Percentiles rank a stretch among this genome's conserved stretches.
Conservation (phyloP, 768 basidiomycete genomes). For the Strobilomyces confusus region DNA sequence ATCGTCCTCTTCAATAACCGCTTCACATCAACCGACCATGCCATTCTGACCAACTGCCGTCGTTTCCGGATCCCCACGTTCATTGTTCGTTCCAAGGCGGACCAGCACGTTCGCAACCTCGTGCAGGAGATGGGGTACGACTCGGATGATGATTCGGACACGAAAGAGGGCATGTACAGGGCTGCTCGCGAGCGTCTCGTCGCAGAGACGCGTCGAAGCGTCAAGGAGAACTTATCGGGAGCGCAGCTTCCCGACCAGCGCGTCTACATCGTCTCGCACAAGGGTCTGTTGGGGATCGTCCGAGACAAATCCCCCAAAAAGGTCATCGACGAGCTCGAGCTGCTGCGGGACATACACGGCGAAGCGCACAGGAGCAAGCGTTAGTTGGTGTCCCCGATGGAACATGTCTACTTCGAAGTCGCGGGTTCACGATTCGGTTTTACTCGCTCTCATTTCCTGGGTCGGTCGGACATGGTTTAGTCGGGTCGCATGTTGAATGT, state of each 20-base stretch:
- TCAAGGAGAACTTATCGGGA: slow-evolving; percentile 21
- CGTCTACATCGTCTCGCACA: slow-evolving; percentile 29
- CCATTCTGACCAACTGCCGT: slow-evolving; percentile 31
- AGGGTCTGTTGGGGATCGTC: slow-evolving; percentile 21
- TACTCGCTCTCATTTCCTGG: background rate
- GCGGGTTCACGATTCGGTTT: background rate
- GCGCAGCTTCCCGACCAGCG: slow-evolving; percentile 27
- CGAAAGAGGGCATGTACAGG: slow-evolving; percentile 18
- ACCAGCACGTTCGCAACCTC: too few species aligned
- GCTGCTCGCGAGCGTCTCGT: slow-evolving; percentile 28
- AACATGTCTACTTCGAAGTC: slow-evolving; percentile 5
- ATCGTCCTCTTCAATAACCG: slow-evolving; percentile 34
- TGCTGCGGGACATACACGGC: slow-evolving; percentile 20
- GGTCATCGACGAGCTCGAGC: slow-evolving; percentile 28
- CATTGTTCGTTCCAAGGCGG: too few species aligned
- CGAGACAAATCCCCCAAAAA: slow-evolving; percentile 19
- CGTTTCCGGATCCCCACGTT: slow-evolving; percentile 34
- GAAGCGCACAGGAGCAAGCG: slow-evolving; percentile 12
- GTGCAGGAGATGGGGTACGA: slow-evolving; percentile 28
- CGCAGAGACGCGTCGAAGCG: slow-evolving; percentile 21
- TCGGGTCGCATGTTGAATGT: background rate
- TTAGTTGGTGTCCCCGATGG: slow-evolving; percentile 7
- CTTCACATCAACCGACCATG: slow-evolving; percentile 35
- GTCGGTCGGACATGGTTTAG: background rate
- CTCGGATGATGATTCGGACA: slow-evolving; percentile 17